Evolutionary conservation across 2,329 filamentous ascomycete species (phyloP).

Genomic region (Apiospora koreana): DNA sequence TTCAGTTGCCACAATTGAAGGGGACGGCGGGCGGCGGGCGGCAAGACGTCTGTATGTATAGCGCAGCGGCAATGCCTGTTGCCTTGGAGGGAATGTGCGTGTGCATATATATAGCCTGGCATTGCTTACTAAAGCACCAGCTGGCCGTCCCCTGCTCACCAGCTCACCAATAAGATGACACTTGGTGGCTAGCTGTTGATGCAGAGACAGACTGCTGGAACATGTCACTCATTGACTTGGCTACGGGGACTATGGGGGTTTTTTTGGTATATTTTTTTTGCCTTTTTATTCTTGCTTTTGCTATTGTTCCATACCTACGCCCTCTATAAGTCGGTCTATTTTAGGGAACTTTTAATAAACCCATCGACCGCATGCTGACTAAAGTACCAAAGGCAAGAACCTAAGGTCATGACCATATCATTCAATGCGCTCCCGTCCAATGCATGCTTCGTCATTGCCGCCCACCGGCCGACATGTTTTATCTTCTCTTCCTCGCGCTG

Average conservation of each 20-base stretch:
- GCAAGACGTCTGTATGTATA: too few species aligned
- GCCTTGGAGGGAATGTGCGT: not conserved
- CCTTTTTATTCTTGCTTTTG: constrained; percentile 9
- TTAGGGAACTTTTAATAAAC: not conserved
- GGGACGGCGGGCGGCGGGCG: not conserved
- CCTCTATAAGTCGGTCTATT: constrained; percentile 7
- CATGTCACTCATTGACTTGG: not conserved
- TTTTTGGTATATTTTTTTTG: not conserved
- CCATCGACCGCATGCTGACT: not conserved
- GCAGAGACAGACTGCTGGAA: too few species aligned
- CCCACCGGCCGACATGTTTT: not conserved
- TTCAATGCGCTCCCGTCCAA: not conserved
- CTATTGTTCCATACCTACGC: constrained; percentile 2
- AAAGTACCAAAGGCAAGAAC: not conserved
- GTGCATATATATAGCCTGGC: too few species aligned
- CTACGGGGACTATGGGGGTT: not conserved
- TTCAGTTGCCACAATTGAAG: not conserved
- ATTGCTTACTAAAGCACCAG: too few species aligned
- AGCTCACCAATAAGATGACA: too few species aligned
- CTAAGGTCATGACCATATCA: not conserved
- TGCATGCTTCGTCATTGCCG: not conserved
- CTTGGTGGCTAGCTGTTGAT: too few species aligned
- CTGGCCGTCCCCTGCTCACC: too few species aligned
- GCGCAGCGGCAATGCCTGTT: not conserved
- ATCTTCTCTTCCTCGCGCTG: not conserved